Base-by-base conservation (phyloP, 2,329 filamentous ascomycete genomes). In the Coniella lustricola region DNA sequence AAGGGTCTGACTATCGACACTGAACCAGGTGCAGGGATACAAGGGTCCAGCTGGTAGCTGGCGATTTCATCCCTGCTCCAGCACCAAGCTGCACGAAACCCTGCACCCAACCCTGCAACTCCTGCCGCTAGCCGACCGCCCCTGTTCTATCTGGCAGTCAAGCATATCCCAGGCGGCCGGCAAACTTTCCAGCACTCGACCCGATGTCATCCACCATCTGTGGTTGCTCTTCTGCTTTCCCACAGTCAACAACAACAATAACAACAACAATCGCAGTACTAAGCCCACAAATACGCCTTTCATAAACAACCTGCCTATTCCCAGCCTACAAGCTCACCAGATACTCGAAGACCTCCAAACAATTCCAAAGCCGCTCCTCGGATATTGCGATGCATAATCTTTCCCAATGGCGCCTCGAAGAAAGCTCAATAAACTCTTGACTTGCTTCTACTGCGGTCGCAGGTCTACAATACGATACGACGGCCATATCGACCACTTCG, bases 401-500 rank as follows among this genome's bases (percentile, higher is more conserved):
- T 45, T 34, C 25, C 17, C 53, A 35, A 77, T 77, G 74, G 63
- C 67, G 50, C 67, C 67, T 47, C 59, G 74, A 50, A 58, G 34
- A 18, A 50, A 44, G 48, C 40, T 44, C 48, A 46, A 46, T 35
- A 69, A 66, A 54, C 68, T 69, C 54, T 65, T 90, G 57, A 72
- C 70, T 54, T 95, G 90, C 74, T 91, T 94, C 72, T 94, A 91
- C 67, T 95, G 90, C 66, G 85, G 86, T 57, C 74, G 75, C 62
- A 80, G 77, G 57, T 85, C 85, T 31, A 71, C 74, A 31, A 72
- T 79, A 48, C 71, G 67, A 55, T 82, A 77, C 58, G 76, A 81
- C 57, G 77, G 78, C 25, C 61, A 63, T 45, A 72, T 80, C 49
- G 75, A 73, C 62, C 76, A 81, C 59, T 95, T 90, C 67, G 72